These are phyloP conservation scores for Avena insularis DNA, from an alignment of 176 grass and related monocot genomes.

Conservation along the genomic window DNA sequence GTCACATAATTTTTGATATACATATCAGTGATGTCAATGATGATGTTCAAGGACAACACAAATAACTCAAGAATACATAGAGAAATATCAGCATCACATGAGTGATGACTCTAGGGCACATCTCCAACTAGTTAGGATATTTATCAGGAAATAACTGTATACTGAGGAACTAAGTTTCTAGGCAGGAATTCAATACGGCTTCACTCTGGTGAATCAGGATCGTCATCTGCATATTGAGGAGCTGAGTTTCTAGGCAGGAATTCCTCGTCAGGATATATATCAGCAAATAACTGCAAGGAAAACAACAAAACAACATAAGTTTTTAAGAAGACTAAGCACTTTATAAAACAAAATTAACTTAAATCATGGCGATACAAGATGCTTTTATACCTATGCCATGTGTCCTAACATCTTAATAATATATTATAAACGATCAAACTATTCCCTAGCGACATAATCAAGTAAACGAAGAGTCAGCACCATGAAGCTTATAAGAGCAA, in stretches of 20 bases:
- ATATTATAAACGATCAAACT: conserved; percentile 1
- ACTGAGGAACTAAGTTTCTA: too few relatives aligned
- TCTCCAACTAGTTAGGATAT: too few relatives aligned
- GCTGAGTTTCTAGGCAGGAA: conserved; percentile 54
- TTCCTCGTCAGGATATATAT: conserved; percentile 66
- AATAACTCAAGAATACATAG: too few relatives aligned
- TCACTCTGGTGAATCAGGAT: conserved; percentile 33
- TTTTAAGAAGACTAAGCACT: background rate
- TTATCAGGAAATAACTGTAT: too few relatives aligned
- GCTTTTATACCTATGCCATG: background rate
- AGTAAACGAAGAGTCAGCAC: conserved; percentile 21
- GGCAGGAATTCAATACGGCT: too few relatives aligned
- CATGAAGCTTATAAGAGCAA: background rate
- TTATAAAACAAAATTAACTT: background rate
- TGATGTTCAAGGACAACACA: too few relatives aligned
- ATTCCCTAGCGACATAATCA: background rate
- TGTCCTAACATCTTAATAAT: background rate
- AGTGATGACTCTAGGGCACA: too few relatives aligned
- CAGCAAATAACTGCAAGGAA: conserved; percentile 66
- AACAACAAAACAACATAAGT: background rate
- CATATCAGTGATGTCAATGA: too few relatives aligned
- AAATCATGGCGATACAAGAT: background rate
- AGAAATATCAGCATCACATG: too few relatives aligned
- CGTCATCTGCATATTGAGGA: conserved; percentile 55
- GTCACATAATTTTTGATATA: too few relatives aligned